phyloP scores from a whole-genome alignment of 768 basidiomycete genomes.

The Sutorius australiensis region DNA sequence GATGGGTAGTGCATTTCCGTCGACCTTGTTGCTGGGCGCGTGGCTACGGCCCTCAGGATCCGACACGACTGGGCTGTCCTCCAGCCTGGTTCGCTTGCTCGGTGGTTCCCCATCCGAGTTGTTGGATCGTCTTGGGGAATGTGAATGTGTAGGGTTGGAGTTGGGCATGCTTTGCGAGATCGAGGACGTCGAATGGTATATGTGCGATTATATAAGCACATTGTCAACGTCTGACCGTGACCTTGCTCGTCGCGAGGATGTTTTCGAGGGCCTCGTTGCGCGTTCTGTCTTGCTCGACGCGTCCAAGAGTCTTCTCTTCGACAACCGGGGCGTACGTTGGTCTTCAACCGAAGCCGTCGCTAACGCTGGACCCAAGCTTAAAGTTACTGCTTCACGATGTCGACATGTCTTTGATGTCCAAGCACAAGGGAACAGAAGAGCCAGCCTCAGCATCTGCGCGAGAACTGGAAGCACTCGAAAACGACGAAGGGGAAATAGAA shows the following conservation, averaged over 20 bases:
- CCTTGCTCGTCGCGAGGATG: slow-evolving; percentile 10
- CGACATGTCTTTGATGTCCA: slow-evolving; percentile 54
- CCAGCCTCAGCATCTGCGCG: slow-evolving; percentile 29
- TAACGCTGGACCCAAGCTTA: slow-evolving; percentile 65
- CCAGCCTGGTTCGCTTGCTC: slow-evolving; percentile 28
- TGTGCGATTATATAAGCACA: slow-evolving; percentile 20
- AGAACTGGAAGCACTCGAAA: slow-evolving; percentile 54
- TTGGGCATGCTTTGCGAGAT: slow-evolving; percentile 12
- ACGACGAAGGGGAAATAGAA: slow-evolving; percentile 31
- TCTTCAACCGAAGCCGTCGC: slow-evolving; percentile 51
- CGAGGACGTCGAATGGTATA: not conserved
- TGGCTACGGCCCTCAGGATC: slow-evolving; percentile 28
- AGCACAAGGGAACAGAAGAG: slow-evolving; percentile 31
- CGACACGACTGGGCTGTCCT: slow-evolving; percentile 4
- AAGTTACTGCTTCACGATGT: slow-evolving; percentile 60
- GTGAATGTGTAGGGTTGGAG: slow-evolving; percentile 7
- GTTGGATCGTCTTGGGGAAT: slow-evolving; percentile 5
- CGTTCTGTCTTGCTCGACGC: slow-evolving; percentile 20
- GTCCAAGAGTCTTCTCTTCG: slow-evolving; percentile 31
- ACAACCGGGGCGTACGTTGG: slow-evolving; percentile 25
- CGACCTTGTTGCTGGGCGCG: slow-evolving; percentile 16
- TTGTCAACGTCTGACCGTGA: not conserved
- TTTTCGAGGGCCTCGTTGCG: slow-evolving; percentile 23
- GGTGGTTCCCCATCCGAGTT: slow-evolving; percentile 24
- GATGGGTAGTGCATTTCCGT: slow-evolving; percentile 29